Percentiles rank a stretch among this genome's conserved stretches.
Evolutionary conservation across 495 filamentous ascomycete genomes (phyloP).

Genomic region (Penicillium alfredii): DNA sequence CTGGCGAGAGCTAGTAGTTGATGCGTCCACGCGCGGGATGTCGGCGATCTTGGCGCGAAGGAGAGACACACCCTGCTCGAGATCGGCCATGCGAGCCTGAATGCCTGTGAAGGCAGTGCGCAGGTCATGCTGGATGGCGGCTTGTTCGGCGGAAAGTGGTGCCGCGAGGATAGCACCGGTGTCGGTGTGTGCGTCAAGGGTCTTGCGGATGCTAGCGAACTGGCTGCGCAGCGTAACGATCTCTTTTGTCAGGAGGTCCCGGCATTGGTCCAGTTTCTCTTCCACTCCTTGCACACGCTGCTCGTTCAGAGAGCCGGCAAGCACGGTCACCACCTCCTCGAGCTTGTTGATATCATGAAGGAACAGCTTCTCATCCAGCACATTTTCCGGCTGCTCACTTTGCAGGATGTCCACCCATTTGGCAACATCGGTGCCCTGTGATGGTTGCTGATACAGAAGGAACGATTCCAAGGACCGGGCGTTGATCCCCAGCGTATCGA

Average conservation of each 20-base stretch:
- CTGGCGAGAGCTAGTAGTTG: conserved; percentile 27
- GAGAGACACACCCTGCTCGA: conserved; percentile 74
- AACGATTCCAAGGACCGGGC: conserved; percentile 69
- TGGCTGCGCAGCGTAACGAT: conserved; percentile 61
- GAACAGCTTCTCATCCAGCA: conserved; percentile 57
- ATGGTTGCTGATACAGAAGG: conserved; percentile 48
- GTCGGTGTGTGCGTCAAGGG: conserved; percentile 63
- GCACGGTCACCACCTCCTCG: conserved; percentile 47
- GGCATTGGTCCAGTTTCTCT: conserved; percentile 55
- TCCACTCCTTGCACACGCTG: conserved; percentile 59
- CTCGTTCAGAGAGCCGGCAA: conserved; percentile 54
- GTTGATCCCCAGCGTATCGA: conserved; percentile 87
- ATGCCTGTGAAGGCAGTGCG: conserved; percentile 62
- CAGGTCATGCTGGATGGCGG: conserved; percentile 73
- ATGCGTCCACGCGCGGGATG: conserved; percentile 32
- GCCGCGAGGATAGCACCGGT: conserved; percentile 52
- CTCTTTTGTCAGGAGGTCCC: conserved; percentile 54
- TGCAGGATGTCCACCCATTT: conserved; percentile 30
- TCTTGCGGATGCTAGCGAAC: conserved; percentile 65
- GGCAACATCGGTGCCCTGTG: conserved; percentile 50
- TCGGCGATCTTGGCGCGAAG: conserved; percentile 73
- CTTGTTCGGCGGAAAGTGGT: conserved; percentile 77
- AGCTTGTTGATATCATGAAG: conserved; percentile 66
- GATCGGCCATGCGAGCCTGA: conserved; percentile 65
- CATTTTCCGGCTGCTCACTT: conserved; percentile 37